Evolutionary conservation across 768 basidiomycete genomes (phyloP).

Genomic region (Coprinopsis sp.): DNA sequence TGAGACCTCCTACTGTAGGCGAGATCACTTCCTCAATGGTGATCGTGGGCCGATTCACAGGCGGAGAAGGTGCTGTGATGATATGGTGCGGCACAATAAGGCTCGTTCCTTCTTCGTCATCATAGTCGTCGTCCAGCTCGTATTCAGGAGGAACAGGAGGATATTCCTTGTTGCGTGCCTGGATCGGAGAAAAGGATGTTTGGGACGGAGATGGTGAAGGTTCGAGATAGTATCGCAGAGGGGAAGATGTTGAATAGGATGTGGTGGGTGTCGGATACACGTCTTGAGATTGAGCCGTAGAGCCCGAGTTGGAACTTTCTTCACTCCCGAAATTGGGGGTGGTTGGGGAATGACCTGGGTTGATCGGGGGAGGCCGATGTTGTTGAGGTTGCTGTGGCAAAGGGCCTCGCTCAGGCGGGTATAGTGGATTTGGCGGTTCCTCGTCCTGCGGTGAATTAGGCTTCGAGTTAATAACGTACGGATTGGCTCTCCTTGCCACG

Average conservation of each 20-base stretch:
- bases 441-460: conserved; percentile 10
- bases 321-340: conserved; percentile 47
- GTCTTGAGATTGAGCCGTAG: conserved; percentile 36
- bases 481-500: conserved; percentile 46
- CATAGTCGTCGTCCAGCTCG: conserved; percentile 14
- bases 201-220: conserved; percentile 23
- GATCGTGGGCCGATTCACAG: conserved; percentile 26
- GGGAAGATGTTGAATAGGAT: conserved; percentile 21
- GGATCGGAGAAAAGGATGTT: conserved; percentile 9
- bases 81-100: conserved; percentile 7
- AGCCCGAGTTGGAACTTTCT: conserved; percentile 33
- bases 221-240: conserved; percentile 33
- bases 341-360: conserved; percentile 32
- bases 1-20: conserved; percentile 6
- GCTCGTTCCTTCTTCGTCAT: conserved; percentile 18
- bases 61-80: conserved; percentile 12
- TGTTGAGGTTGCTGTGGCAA: conserved; percentile 2
- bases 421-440: conserved; percentile 6
- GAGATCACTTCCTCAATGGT: conserved; percentile 26
- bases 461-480: conserved; percentile 41
- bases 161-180: not conserved
- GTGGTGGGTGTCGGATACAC: conserved; percentile 35
- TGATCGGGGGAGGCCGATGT: conserved; percentile 1
- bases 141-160: conserved; percentile 5
- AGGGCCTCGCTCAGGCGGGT: conserved; percentile 5